These are phyloP conservation scores for Trichoderma erinaceum DNA, from an alignment of 495 filamentous ascomycete genomes.

Conservation along the genomic window DNA sequence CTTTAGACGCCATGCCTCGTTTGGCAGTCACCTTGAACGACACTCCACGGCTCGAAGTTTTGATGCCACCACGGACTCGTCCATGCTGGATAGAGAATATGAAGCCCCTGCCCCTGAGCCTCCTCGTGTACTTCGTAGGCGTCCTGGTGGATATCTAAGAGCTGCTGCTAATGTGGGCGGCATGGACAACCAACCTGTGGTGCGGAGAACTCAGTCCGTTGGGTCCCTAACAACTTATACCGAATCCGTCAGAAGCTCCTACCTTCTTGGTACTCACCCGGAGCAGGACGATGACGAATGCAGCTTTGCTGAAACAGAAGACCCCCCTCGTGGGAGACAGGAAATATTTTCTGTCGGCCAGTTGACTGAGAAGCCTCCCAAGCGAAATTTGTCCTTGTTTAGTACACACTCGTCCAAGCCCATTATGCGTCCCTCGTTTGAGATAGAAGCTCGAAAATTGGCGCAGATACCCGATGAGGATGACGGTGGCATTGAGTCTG, in stretches of 20 bases:
- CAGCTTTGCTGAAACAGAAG: neutral
- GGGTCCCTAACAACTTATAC: constrained; percentile 64
- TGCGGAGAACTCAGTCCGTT: constrained; percentile 60
- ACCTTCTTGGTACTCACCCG: constrained; percentile 32
- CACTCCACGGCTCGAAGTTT: constrained; percentile 54
- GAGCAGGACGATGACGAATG: constrained; percentile 1
- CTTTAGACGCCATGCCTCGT: constrained; percentile 50
- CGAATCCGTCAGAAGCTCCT: constrained; percentile 61
- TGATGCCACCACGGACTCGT: constrained; percentile 52
- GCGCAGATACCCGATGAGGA: constrained; percentile 83
- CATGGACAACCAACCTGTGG: constrained; percentile 41
- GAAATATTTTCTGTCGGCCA: constrained; percentile 54
- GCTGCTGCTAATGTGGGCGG: constrained; percentile 71
- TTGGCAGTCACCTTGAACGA: constrained; percentile 61
- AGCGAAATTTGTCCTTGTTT: constrained; percentile 53
- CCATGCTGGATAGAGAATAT: constrained; percentile 24
- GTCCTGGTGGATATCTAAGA: constrained; percentile 84
- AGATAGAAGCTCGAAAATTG: constrained; percentile 81
- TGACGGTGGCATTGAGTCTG: constrained; percentile 90
- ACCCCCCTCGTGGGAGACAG: constrained; percentile 7
- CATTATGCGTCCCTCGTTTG: constrained; percentile 77
- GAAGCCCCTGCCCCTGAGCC: constrained; percentile 39
- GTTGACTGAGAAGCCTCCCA: constrained; percentile 44
- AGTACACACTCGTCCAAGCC: constrained; percentile 71
- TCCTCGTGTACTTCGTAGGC: constrained; percentile 66